phyloP scores from a whole-genome alignment of 169 alveolate species.

The Toxoplasma gondii region DNA sequence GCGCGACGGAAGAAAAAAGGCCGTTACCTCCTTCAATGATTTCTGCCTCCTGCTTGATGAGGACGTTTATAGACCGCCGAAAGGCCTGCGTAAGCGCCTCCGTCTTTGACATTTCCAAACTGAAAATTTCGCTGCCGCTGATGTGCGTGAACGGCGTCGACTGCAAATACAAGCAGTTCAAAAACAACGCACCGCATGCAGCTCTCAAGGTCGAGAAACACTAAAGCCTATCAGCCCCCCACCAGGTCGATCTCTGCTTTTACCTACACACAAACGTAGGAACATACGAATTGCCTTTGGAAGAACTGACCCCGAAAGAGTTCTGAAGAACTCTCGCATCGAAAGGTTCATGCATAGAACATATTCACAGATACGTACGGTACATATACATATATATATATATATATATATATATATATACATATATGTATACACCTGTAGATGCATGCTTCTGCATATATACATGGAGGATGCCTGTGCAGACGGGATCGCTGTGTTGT shows the following conservation, averaged over 20 bases:
- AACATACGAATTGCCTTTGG: too few species aligned
- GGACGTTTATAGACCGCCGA: conserved; percentile 98
- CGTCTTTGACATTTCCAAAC: conserved; percentile 98
- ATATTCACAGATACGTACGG: background rate
- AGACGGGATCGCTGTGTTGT: too few species aligned
- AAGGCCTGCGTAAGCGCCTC: conserved; percentile 95
- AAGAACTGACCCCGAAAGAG: too few species aligned
- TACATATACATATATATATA: background rate
- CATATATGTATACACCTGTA: background rate
- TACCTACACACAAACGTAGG: too few species aligned
- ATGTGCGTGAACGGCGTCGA: conserved; percentile 98
- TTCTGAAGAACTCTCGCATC: too few species aligned
- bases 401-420: background rate
- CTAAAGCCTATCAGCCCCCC: too few species aligned
- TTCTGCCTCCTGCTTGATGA: conserved; percentile 98
- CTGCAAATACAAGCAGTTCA: conserved; percentile 42
- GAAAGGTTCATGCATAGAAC: background rate
- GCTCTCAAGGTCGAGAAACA: too few species aligned
- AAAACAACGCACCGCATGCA: background rate
- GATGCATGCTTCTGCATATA: too few species aligned
- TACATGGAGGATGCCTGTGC: too few species aligned
- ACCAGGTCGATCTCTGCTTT: too few species aligned
- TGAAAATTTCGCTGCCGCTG: conserved; percentile 98
- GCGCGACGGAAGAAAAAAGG: too few species aligned
- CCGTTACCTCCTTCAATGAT: conserved; percentile 94